Evolutionary conservation across 2,329 filamentous ascomycete genomes (phyloP).

Genomic region (Penicillium sp.): DNA sequence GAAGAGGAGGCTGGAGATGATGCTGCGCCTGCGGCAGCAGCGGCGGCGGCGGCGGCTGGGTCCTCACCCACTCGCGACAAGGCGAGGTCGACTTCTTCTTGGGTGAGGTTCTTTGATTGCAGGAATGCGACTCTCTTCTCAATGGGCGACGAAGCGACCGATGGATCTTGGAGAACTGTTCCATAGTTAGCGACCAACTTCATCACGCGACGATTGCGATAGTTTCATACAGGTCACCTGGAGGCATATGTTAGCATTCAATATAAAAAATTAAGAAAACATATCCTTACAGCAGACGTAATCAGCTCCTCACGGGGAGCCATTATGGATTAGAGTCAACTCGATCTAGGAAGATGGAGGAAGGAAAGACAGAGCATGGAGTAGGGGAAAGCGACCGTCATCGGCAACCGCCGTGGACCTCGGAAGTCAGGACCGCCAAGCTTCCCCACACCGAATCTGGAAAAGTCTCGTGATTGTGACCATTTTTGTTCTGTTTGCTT

Average conservation of each 20-base stretch:
- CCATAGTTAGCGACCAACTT: conserved; percentile 17
- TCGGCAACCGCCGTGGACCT: conserved; percentile 38
- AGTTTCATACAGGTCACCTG: conserved; percentile 53
- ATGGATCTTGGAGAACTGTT: conserved; percentile 88
- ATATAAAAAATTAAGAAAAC: no score
- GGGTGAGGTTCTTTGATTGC: conserved; percentile 93
- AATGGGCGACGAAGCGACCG: conserved; percentile 81
- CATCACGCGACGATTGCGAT: neutral
- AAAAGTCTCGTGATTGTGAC: conserved; percentile 29
- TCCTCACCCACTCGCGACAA: conserved; percentile 71
- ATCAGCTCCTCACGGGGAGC: conserved; percentile 87
- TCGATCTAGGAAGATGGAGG: conserved; percentile 9
- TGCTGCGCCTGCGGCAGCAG: conserved; percentile 47
- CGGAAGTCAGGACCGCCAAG: conserved; percentile 34
- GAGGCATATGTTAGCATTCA: conserved; percentile 22
- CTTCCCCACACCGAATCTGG: conserved; percentile 30
- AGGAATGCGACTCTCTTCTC: conserved; percentile 92
- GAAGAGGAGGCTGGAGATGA: conserved; percentile 51
- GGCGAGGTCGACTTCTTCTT: conserved; percentile 88
- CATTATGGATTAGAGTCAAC: conserved; percentile 56
- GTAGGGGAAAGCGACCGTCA: conserved; percentile 20
- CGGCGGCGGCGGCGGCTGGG: conserved; percentile 45
- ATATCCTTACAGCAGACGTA: conserved; percentile 67
- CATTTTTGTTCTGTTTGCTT: conserved; percentile 21
- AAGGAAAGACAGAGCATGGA: conserved; percentile 8